These are phyloP conservation scores for Lepiota subincarnata DNA, from an alignment of 768 basidiomycete genomes.

Conservation along the genomic window DNA sequence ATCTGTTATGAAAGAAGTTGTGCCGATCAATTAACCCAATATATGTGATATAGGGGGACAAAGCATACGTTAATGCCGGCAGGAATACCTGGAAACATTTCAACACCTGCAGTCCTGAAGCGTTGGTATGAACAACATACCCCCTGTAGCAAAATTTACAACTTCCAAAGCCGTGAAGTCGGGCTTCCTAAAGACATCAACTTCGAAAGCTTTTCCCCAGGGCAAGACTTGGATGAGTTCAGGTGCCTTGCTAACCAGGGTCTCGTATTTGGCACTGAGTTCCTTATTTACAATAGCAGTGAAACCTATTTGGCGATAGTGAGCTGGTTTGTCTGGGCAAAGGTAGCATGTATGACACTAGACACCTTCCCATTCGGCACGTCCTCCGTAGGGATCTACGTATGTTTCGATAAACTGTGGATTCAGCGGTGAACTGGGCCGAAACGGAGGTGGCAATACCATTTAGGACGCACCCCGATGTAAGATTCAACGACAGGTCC, in stretches of 20 bases:
- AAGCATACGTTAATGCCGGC: slow-evolving; percentile 74
- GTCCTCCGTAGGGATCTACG: slow-evolving; percentile 85
- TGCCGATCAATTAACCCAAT: neutral
- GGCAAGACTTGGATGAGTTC: slow-evolving; percentile 77
- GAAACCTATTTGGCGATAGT: slow-evolving; percentile 50
- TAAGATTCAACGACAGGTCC: slow-evolving; percentile 88
- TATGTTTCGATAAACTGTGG: slow-evolving; percentile 73
- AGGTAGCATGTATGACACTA: neutral
- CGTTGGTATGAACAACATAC: slow-evolving; percentile 31
- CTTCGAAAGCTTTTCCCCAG: slow-evolving; percentile 69
- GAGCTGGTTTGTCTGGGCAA: slow-evolving; percentile 8
- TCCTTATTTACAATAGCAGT: slow-evolving; percentile 86
- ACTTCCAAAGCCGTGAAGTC: slow-evolving; percentile 87
- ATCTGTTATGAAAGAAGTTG: slow-evolving; percentile 37
- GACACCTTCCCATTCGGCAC: slow-evolving; percentile 89
- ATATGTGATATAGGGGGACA: neutral
- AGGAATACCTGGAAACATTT: slow-evolving; percentile 57
- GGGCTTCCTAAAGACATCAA: slow-evolving; percentile 78
- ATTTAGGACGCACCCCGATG: slow-evolving; percentile 49
- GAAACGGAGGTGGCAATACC: neutral
- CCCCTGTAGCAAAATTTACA: slow-evolving; percentile 78
- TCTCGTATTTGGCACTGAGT: slow-evolving; percentile 78
- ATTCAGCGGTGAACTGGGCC: neutral
- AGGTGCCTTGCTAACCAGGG: slow-evolving; percentile 70
- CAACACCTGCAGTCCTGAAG: neutral